Evolutionary conservation across 176 grass and related monocot species (phyloP), one percentile per base, ranked within the genome.

Genomic region (Avena atlantica): DNA sequence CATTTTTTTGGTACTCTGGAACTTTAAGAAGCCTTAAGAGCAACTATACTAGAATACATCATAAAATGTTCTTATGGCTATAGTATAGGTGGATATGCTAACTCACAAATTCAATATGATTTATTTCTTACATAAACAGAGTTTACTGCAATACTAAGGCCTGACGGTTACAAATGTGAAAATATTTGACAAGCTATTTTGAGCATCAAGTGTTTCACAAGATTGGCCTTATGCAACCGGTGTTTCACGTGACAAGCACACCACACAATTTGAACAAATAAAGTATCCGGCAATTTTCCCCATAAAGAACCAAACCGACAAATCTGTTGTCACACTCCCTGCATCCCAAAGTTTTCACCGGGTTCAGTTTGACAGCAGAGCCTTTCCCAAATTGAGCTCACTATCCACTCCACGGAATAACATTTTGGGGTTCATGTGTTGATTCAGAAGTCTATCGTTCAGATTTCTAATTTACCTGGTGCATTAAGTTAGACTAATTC

Each of bases 141-240:
- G 57, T 16, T 44, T 76, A 81, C 24, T 57, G 17, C 31, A 74
- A 79, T 13, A 8, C 42, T 47, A 59, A 23, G 24, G 13, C 50
- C 85, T 65, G 55, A 78, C 5, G 2, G 42, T 24, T 50, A 68
- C 24, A 29, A 68, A 17, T 50, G 40, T 17, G 1, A 47, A 19
- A 34, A 48, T 31, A 21, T 27, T 70, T 70, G 55, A 40, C 27
- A 8, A 20, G 12, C 14, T 74, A 3, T 29, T 83, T 45, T 61
- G 37, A 78, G 45, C 53, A 80, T 24, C 42, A 57, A 85, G 36
- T 75, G 12, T 81, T 81, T 50, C 76, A 81, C 48, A 81, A 60
- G 19, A 69, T 31, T 67, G 24, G 76, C 55, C 19, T 16, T 27
- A 40, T 2, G 2, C 7, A 34, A 45, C 73, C 40, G 20, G 20